Percentiles rank a stretch among this genome's conserved stretches.
phyloP scores from a whole-genome alignment of 169 alveolate genomes.

The Perkinsus olseni region DNA sequence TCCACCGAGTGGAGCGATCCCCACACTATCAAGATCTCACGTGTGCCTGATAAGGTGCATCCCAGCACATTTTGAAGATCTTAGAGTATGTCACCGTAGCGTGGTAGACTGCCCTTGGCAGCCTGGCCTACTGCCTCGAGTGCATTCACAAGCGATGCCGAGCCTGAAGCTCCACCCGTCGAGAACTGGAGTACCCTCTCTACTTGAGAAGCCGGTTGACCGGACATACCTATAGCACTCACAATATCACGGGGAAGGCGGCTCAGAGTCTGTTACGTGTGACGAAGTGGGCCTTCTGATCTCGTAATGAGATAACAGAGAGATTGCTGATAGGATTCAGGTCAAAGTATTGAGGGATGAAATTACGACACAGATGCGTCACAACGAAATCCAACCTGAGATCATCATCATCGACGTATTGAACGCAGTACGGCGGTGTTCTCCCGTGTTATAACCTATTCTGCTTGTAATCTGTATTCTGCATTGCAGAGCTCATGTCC shows the following conservation, averaged over 20 bases:
- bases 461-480: background rate
- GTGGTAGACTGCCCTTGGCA: background rate
- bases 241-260: too few species aligned
- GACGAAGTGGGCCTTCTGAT: background rate
- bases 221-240: background rate
- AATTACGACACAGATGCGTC: background rate
- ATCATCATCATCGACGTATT: too few species aligned
- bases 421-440: background rate
- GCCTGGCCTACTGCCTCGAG: background rate
- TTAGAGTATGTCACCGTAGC: background rate
- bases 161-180: background rate
- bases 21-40: background rate
- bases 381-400: background rate
- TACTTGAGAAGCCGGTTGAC: background rate
- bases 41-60: background rate
- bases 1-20: background rate
- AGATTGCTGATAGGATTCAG: background rate
- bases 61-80: background rate
- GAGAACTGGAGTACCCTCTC: background rate
- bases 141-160: background rate
- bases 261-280: background rate
- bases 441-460: background rate
- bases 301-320: background rate
- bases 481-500: background rate
- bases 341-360: background rate